phyloP scores from a whole-genome alignment of 345 rosid species.

The Limnanthes douglasii region DNA sequence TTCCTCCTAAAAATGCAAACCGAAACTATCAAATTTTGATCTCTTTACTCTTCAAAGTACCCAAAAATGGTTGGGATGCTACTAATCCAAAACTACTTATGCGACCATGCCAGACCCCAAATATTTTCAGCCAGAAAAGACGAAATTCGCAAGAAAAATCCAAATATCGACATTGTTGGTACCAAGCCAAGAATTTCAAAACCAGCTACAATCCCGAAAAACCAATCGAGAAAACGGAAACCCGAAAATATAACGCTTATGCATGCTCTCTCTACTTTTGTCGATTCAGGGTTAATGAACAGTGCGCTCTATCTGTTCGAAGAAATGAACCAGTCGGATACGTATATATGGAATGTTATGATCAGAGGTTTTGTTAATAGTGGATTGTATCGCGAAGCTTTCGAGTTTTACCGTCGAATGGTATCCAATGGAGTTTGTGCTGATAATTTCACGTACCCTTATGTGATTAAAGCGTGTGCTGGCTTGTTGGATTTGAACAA shows the following conservation, averaged over 20 bases:
- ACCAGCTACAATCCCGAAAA: background rate
- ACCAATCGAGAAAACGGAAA: background rate
- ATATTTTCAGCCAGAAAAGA: no score
- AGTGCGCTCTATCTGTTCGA: slow-evolving; percentile 55
- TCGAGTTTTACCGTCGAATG: slow-evolving; percentile 33
- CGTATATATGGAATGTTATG: slow-evolving; percentile 46
- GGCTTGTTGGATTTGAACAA: slow-evolving; percentile 16
- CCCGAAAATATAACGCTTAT: slow-evolving; percentile 11
- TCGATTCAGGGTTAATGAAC: slow-evolving; percentile 27
- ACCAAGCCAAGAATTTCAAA: slow-evolving; percentile 13
- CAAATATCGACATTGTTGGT: no score
- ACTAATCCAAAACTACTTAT: no score
- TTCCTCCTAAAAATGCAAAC: no score
- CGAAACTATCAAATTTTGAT: no score
- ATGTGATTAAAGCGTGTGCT: slow-evolving; percentile 53
- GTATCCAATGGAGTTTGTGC: slow-evolving; percentile 21
- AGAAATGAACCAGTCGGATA: slow-evolving; percentile 35
- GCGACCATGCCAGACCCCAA: no score
- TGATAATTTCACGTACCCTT: slow-evolving; percentile 53
- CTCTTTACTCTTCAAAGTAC: no score
- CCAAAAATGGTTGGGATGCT: no score
- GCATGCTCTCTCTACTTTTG: slow-evolving; percentile 11
- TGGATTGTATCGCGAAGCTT: slow-evolving; percentile 30
- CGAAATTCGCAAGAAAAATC: no score
- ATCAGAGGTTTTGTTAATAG: slow-evolving; percentile 35